A percentile compares a stretch with the other conserved stretches of the same genome.
Evolutionary conservation across 352 stramenopile genomes (phyloP).

Genomic region (Pythium sukuiense): DNA sequence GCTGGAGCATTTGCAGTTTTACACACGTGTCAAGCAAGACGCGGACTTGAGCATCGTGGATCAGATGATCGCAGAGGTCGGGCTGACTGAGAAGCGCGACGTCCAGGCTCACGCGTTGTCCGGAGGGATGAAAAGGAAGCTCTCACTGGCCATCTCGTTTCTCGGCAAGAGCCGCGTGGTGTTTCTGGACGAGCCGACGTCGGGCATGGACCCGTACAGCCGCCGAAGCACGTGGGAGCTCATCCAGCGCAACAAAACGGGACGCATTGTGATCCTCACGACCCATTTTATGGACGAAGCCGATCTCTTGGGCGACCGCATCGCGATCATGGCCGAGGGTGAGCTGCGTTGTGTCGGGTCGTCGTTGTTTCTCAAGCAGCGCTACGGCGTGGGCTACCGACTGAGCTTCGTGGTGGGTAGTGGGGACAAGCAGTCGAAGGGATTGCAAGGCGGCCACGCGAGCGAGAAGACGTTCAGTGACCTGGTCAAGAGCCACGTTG

Average conservation of each 20-base stretch:
- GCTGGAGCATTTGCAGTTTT: constrained; percentile 95
- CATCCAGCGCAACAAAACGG: constrained; percentile 54
- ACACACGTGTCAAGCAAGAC: constrained; percentile 90
- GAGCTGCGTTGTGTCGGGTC: constrained; percentile 54
- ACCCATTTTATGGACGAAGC: constrained; percentile 94
- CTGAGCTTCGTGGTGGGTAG: constrained; percentile 47
- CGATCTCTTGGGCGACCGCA: constrained; percentile 89
- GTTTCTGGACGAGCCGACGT: constrained; percentile 90
- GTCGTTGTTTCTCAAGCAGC: constrained; percentile 81
- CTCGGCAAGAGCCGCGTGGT: constrained; percentile 73
- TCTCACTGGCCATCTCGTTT: constrained; percentile 78
- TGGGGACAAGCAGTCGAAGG: neutral
- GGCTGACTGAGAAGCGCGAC: constrained; percentile 86
- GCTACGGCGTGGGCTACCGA: constrained; percentile 75
- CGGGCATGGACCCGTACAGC: constrained; percentile 93
- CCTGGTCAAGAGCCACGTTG: constrained; percentile 40
- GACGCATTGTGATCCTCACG: constrained; percentile 84
- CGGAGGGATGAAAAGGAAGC: constrained; percentile 77
- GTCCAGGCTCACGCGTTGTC: constrained; percentile 58
- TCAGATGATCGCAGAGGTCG: constrained; percentile 87
- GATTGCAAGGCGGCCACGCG: neutral
- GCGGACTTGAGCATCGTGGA: constrained; percentile 26
- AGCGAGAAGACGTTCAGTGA: constrained; percentile 6
- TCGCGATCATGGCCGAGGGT: constrained; percentile 88
- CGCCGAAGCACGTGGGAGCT: constrained; percentile 86